Percentiles rank a stretch among this genome's conserved stretches.
Evolutionary conservation across 306 rosid species (phyloP).

Genomic region (Parietaria judaica): DNA sequence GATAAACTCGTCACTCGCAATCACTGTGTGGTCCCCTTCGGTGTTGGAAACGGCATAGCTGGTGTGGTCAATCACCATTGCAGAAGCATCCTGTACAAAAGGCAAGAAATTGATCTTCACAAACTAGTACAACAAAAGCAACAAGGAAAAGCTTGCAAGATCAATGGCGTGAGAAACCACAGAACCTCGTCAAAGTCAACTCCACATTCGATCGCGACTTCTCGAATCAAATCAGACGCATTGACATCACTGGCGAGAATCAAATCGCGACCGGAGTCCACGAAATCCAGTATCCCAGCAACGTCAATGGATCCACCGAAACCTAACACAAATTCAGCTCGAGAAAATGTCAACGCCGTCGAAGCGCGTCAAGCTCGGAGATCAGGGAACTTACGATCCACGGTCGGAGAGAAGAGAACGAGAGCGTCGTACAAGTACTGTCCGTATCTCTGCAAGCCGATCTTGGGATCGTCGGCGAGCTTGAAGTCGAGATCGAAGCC

Average conservation of each 20-base stretch:
- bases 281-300: constrained; percentile 78
- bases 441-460: constrained; percentile 72
- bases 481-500: constrained; percentile 89
- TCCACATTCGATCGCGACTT: constrained; percentile 78
- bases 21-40: constrained; percentile 88
- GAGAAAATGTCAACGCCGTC: no score
- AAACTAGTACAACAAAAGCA: not conserved
- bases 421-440: constrained; percentile 77
- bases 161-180: not conserved
- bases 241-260: constrained; percentile 63
- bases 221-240: constrained; percentile 84
- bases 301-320: constrained; percentile 84
- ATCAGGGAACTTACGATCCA: constrained; percentile 49
- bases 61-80: constrained; percentile 77
- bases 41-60: constrained; percentile 66
- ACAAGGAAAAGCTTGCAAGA: not conserved
- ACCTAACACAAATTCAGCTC: constrained; percentile 33
- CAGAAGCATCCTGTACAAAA: constrained; percentile 49
- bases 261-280: constrained; percentile 94
- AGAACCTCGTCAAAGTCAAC: constrained; percentile 94
- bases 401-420: constrained; percentile 69
- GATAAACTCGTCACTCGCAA: constrained; percentile 77
- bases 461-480: constrained; percentile 87
- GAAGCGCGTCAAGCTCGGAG: no score
- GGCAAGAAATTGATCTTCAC: not conserved